Base-by-base conservation (phyloP, 768 basidiomycete species). In the Boletus sp. region DNA sequence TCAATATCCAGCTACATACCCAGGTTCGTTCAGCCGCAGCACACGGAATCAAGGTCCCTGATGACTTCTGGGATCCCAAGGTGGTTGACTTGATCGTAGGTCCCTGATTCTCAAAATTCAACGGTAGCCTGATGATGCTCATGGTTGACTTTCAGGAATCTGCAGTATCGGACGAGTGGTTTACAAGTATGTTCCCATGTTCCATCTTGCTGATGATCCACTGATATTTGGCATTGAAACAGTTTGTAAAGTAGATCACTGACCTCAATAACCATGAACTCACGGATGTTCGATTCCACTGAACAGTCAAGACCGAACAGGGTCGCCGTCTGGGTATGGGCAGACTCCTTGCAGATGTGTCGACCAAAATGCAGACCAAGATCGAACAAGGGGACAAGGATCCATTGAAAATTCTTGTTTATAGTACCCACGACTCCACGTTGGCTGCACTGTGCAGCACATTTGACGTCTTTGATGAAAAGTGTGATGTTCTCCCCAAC, bases 131-230 rank as follows among this genome's bases (percentile, higher is more conserved):
- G 38, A 10, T 19, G 23, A 46, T 13, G 45, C 43, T 52, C 34
- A 43, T 17, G 19, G 21, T 43, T 21, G 13, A 33, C 34, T 25
- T 35, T 50, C 41, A 88, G 85, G 87, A 93, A 71, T 75, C 76
- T 50, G 89, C 88, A 19, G 83, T 89, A 4, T 81, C 87, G 25
- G 79, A 78, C 45, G 90, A 93, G 67, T 92, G 90, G 89, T 93
- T 87, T 66, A 77, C 80, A 73, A 82, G 85, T 75, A 59, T 25
- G 71, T 66, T 33, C 3, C 15, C 29, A 29, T 23, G 34, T 42
- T 39, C 14, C 30, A 21, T 50, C 35, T 27, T 29, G 15, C 6
- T 11, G 11, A 37, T 6, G 14, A 11, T 14, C 13, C 5, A n/a
- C 52, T 52, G 34, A 62, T 58, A 46, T 39, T 57, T 40, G 33